phyloP scores from a whole-genome alignment of 805 yeast species.

The Starmerella apis region DNA sequence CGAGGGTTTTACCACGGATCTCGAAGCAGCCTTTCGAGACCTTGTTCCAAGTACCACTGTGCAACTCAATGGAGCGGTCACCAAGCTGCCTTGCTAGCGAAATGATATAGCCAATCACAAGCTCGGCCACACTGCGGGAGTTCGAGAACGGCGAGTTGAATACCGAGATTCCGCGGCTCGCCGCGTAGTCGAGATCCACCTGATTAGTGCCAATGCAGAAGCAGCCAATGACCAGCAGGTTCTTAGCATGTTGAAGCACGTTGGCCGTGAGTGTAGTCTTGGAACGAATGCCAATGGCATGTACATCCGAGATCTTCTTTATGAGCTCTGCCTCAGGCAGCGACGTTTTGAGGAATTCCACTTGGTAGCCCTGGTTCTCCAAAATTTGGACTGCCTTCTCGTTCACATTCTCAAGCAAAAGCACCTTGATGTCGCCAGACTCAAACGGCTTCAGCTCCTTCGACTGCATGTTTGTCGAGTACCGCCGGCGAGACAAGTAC shows the following conservation, averaged over 20 bases:
- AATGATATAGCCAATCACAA: constrained; percentile 90
- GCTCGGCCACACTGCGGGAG: constrained; percentile 96
- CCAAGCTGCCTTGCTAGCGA: constrained; percentile 92
- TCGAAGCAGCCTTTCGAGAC: constrained; percentile 95
- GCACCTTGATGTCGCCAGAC: constrained; percentile 87
- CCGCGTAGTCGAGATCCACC: constrained; percentile 86
- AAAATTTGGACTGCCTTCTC: constrained; percentile 82
- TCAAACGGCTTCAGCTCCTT: constrained; percentile 87
- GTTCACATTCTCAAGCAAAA: constrained; percentile 86
- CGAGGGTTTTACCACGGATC: constrained; percentile 95
- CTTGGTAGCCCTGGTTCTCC: constrained; percentile 88
- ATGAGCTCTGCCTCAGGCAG: constrained; percentile 87
- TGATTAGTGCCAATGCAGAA: constrained; percentile 99
- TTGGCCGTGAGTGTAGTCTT: constrained; percentile 80
- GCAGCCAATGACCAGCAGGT: constrained; percentile 86
- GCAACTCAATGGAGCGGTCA: constrained; percentile 91
- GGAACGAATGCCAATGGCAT: constrained; percentile 96
- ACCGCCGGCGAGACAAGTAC: constrained; percentile 20
- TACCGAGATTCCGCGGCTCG: constrained; percentile 86
- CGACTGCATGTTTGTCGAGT: constrained; percentile 26
- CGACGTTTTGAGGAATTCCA: constrained; percentile 83
- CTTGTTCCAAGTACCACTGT: constrained; percentile 96
- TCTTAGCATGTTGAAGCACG: constrained; percentile 74
- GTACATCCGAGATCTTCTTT: constrained; percentile 85
- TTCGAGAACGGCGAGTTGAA: constrained; percentile 98